Percentiles rank a stretch among this genome's conserved stretches.
Evolutionary conservation across 148 eudicot genomes (phyloP).

Genomic region (Linanthus parryae): DNA sequence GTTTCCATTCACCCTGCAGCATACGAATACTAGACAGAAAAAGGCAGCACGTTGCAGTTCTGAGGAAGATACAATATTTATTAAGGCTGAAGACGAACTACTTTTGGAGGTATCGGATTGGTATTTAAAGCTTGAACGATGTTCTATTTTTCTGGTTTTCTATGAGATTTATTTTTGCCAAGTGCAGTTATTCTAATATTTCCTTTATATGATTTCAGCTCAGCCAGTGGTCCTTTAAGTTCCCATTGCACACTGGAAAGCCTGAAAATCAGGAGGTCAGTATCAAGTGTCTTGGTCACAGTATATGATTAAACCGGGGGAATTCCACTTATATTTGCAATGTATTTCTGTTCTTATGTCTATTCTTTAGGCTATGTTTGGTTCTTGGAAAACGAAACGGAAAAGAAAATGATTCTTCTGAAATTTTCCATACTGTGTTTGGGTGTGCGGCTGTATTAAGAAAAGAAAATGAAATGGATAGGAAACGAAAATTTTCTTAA

Average conservation of each 20-base stretch:
- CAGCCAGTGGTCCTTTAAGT: constrained; percentile 72
- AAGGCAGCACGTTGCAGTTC: constrained; percentile 23
- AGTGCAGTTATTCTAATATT: no score
- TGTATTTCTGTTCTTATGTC: neutral
- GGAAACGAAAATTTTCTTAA: no score
- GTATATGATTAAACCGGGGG: neutral
- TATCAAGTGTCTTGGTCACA: no score
- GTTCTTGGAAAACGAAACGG: no score
- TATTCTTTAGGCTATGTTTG: no score
- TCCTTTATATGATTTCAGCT: constrained; percentile 46
- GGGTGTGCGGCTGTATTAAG: no score
- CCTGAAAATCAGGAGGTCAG: constrained; percentile 63
- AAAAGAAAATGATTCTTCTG: no score
- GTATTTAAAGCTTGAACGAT: neutral
- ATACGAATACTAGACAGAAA: constrained; percentile 41
- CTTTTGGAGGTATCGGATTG: constrained; percentile 42
- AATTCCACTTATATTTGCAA: neutral
- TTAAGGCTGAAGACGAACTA: constrained; percentile 84
- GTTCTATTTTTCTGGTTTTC: neutral
- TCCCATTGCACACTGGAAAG: constrained; percentile 48
- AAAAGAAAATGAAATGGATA: no score
- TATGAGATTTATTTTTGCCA: neutral
- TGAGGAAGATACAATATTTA: constrained; percentile 59
- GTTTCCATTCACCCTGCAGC: no score
- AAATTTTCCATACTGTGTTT: no score